Base-by-base conservation (phyloP, 2,329 filamentous ascomycete species). In the Aureobasidium musti region DNA sequence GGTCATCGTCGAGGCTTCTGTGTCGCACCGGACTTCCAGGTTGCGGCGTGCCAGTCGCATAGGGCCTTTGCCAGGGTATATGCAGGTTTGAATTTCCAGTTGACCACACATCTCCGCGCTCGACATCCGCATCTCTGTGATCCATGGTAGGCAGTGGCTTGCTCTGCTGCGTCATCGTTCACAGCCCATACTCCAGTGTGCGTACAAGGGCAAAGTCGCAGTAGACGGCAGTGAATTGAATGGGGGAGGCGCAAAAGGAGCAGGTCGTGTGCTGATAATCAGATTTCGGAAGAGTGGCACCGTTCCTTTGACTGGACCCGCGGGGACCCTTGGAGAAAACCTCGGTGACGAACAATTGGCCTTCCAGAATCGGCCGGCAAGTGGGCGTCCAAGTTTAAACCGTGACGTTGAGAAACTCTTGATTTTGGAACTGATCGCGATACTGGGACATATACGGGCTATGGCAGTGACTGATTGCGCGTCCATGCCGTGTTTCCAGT, bases 111-210 rank as follows among this genome's bases (percentile, higher is more conserved):
- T 64, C 26, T 7, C 61, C 61, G 7, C 49, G 47, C 19, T 54
- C 61, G 37, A 64, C n/a, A 17, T 64, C 61, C 41, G 54, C 45
- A 28, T 63, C 54, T 59, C 17, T 21, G 59, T 63, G n/a, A 5
- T 63, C 33, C 59, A 63, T 63, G 14, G 11, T 59, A 7, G 28
- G 37, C 21, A 37, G 28, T 37, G 41, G 43, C 57, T 61, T 61
- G 57, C 28, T 47, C 19, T 14, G 26, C 28, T 61, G 57, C 26
- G 57, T 61, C 57, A 61, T 61, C 21, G 30, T 30, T 49, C 39
- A 26, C 13, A 23, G 14, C 43, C 54, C 54, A 59, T 59, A 30
- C 21, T 59, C 37, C 17, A 41, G 23, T 28, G n/a, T 54, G 50
- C 13, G 50, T 37, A 30, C 50, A 37, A 37, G 50, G 19, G n/a